A percentile compares a stretch with the other conserved stretches of the same genome.
Conservation (phyloP, 176 grass and related monocot species). For the Eleusine coracana region DNA sequence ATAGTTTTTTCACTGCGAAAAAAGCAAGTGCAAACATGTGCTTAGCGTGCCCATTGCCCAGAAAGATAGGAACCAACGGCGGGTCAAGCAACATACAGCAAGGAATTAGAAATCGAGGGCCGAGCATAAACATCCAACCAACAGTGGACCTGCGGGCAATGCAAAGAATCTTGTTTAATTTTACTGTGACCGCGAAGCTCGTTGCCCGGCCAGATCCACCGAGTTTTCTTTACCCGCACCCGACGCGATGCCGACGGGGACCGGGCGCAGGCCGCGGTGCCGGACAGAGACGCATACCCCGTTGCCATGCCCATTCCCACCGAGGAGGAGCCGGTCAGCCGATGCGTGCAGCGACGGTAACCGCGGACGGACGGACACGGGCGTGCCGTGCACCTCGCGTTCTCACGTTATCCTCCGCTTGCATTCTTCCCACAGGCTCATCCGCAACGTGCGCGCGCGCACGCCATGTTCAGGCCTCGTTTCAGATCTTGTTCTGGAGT, state of each 20-base stretch:
- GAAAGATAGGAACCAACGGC: neutral
- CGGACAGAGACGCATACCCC: neutral
- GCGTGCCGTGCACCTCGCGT: neutral
- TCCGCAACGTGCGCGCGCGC: neutral
- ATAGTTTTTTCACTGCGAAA: neutral
- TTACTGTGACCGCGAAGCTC: no score
- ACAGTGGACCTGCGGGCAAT: neutral
- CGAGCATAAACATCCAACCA: neutral
- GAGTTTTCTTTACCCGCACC: no score
- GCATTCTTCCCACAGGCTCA: neutral
- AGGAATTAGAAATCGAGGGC: neutral
- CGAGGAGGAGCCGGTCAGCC: neutral
- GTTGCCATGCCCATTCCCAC: neutral
- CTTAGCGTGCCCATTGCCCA: neutral
- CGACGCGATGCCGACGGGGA: neutral
- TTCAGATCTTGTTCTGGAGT: neutral
- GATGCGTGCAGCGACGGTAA: conserved; percentile 25
- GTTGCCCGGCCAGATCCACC: neutral
- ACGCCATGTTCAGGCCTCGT: neutral
- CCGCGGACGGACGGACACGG: neutral
- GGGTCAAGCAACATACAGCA: neutral
- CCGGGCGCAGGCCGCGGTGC: neutral
- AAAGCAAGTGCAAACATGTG: conserved; percentile 1
- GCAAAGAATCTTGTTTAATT: neutral
- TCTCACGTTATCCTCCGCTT: neutral